These are phyloP conservation scores for Alternaria postmessia DNA, from an alignment of 2,329 filamentous ascomycete species.

Conservation along the genomic window DNA sequence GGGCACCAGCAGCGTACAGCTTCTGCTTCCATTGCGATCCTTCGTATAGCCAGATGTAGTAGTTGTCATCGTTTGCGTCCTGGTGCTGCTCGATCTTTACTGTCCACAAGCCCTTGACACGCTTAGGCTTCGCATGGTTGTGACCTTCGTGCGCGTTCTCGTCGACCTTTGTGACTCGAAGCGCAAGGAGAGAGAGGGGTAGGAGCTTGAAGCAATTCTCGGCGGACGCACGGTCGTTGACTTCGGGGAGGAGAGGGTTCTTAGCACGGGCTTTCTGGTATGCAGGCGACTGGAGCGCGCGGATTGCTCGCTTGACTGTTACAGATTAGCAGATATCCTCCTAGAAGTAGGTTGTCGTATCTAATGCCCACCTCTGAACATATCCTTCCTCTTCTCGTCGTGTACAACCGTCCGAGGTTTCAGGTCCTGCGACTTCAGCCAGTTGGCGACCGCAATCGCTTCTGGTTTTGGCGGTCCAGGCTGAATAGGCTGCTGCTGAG, in stretches of 20 bases:
- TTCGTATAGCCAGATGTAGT: slow-evolving; percentile 97
- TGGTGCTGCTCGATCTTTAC: slow-evolving; percentile 97
- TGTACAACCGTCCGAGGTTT: slow-evolving; percentile 92
- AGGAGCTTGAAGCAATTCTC: slow-evolving; percentile 96
- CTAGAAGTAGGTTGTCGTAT: too few species aligned
- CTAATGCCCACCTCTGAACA: slow-evolving; percentile 80
- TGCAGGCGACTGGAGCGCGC: slow-evolving; percentile 84
- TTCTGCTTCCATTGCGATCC: slow-evolving; percentile 93
- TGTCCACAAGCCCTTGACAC: slow-evolving; percentile 94
- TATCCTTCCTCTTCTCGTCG: slow-evolving; percentile 95
- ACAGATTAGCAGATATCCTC: background rate
- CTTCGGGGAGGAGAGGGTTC: slow-evolving; percentile 86
- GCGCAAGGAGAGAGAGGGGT: slow-evolving; percentile 89
- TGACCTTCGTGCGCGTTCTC: slow-evolving; percentile 74
- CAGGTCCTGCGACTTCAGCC: slow-evolving; percentile 81
- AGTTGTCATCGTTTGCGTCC: slow-evolving; percentile 83
- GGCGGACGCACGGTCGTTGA: slow-evolving; percentile 86
- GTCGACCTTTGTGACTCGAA: slow-evolving; percentile 86
- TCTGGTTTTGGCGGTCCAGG: slow-evolving; percentile 87
- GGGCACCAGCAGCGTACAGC: slow-evolving; percentile 83
- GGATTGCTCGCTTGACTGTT: slow-evolving; percentile 92
- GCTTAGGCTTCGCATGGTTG: slow-evolving; percentile 70
- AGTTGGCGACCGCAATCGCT: slow-evolving; percentile 87
- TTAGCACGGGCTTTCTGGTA: slow-evolving; percentile 90
- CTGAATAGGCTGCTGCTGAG: slow-evolving; percentile 67